Base-by-base conservation (phyloP, 1,284 basidiomycete species). In the Ceratobasidium sp. region DNA sequence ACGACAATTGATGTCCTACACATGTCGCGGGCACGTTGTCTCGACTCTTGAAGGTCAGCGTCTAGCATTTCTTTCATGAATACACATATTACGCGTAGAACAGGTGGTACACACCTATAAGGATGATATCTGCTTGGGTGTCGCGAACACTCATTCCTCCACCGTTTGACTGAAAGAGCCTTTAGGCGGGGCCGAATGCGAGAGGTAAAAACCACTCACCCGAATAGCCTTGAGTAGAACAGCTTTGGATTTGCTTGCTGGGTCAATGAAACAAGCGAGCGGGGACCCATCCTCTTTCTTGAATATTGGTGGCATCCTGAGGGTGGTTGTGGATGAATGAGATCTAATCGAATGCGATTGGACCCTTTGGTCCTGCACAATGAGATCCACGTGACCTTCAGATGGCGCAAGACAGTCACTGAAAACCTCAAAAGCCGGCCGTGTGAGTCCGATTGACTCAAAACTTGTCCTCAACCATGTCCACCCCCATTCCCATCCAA, bases 351-450 rank as follows among this genome's bases (percentile, higher is more conserved):
- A 42, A 42, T 42, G 39, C 6, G 39, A 42, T 13, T 23, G 37
- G 68, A 35, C 45, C 26, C 69, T 28, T n/a, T 23, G 31, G 37
- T 49, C 35, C 37, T 60, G n/a, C 11, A 47, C 68, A 47, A 56
- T 71, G 66, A 47, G 28, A 42, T 3, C 33, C 60, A 74, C 42
- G 45, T 74, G 69, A 74, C 39, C 33, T 15, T 6, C 8, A 15
- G 13, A 35, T 74, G 69, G 58, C n/a, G n/a, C n/a, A n/a, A n/a
- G 23, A 13, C 42, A 33, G 15, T 64, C 35, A 42, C 61, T 49
- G 45, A 75, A 75, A 75, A 64, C 58, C 71, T 75, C 71, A 63
- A 75, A 75, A 64, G 71, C 71, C 71, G 71, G 71, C 71, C 71
- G 71, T 37, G 10, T 51, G 71, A 75, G 61, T 75, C 71, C 71